Evolutionary conservation across 768 basidiomycete species (phyloP), one percentile per base, ranked within the genome.

Genomic region (Dictyophora rubrovolvata): DNA sequence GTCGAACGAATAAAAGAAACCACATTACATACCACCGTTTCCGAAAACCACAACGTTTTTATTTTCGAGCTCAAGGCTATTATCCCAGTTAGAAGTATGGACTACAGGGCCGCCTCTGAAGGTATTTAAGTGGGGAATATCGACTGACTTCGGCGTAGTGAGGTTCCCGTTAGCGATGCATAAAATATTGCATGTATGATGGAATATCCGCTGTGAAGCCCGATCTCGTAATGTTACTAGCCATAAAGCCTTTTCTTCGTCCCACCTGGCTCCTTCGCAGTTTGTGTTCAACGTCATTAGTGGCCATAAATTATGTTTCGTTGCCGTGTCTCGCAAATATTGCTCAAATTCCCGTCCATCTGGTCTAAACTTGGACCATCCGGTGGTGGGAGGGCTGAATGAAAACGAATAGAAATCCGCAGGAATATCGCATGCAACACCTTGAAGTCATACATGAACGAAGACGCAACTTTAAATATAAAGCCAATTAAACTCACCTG

Each of bases 11-110:
- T 1, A 10, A 9, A 3, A 59, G 28, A 6, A 21, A 18, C 16
- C 2, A 18, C 21, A 33, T 33, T 11, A 53, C 56, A 21, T 42
- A 61, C 67, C 66, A 37, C 67, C 67, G 51, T 68, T 68, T 12
- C 67, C 67, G 22, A 68, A 58, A 11, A 68, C 55, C 37, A 68
- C 64, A 42, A 68, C 61, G 48, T 64, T 46, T 55, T 68, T 68
- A 53, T 46, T 62, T 48, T 54, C 58, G 17, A 66, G 28, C 17
- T 61, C 59, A 42, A 66, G 57, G 12, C n/a, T 28, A 49, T 59
- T 49, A 21, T 54, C 51, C 67, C 67, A 68, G 21, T 58, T 34
- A 0, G 65, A 63, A 22, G 63, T 57, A 56, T 68, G 67, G 53
- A 66, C 63, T 12, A 66, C 59, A 2, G 35, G 16, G 0, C 67